phyloP scores from a whole-genome alignment of 768 basidiomycete genomes.

The Auricularia sp. region DNA sequence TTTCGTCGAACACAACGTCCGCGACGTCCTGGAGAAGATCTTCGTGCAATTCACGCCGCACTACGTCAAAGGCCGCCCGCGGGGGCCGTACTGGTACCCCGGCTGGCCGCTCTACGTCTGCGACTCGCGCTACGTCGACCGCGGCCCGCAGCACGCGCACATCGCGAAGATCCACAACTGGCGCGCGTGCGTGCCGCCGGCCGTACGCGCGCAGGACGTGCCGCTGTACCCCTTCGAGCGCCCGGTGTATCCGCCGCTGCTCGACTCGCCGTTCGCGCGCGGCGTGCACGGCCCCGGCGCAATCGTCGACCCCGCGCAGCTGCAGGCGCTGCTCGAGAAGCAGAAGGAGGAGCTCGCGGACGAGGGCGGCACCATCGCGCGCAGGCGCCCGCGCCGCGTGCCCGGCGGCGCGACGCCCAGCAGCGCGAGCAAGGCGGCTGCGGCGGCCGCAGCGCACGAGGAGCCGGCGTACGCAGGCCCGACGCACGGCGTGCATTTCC shows the following conservation, averaged over 20 bases:
- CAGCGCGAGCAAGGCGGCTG: not conserved
- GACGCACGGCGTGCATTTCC: not conserved
- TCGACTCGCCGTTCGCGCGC: slow-evolving; percentile 64
- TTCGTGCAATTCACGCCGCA: slow-evolving; percentile 69
- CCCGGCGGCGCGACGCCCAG: not conserved
- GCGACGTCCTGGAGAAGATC: slow-evolving; percentile 83
- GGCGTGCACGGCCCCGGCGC: slow-evolving; percentile 16
- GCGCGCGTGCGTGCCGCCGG: slow-evolving; percentile 86
- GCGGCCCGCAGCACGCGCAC: slow-evolving; percentile 35
- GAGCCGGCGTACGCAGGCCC: not conserved
- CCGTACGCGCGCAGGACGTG: slow-evolving; percentile 74
- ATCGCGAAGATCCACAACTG: slow-evolving; percentile 88
- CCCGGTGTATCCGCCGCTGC: slow-evolving; percentile 49
- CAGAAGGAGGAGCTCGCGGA: not conserved
- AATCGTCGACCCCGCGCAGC: not conserved
- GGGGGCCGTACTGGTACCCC: slow-evolving; percentile 75
- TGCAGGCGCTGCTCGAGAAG: not conserved
- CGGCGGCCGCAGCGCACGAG: not conserved
- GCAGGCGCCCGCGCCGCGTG: not conserved
- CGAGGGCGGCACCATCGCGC: not conserved
- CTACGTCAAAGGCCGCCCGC: slow-evolving; percentile 76
- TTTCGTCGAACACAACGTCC: slow-evolving; percentile 80
- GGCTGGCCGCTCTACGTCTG: slow-evolving; percentile 89
- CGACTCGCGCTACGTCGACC: slow-evolving; percentile 85
- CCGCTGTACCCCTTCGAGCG: slow-evolving; percentile 71